Evolutionary conservation across 1,139 yeast genomes (phyloP).

Genomic region (Diutina pseudorugosa): DNA sequence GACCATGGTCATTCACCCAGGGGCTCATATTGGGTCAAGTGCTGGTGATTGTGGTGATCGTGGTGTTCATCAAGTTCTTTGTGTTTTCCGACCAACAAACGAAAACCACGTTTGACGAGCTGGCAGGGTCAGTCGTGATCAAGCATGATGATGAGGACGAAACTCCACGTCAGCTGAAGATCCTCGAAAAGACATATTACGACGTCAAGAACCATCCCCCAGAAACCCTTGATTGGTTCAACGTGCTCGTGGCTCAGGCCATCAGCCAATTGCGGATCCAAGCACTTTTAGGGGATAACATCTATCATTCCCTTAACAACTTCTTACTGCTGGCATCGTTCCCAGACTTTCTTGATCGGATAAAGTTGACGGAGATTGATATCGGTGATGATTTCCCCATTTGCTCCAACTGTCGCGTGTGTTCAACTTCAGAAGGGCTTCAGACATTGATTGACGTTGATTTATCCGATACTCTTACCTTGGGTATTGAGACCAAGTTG

Average conservation of each 20-base stretch:
- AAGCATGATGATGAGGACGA: constrained; percentile 16
- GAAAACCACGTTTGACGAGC: constrained; percentile 11
- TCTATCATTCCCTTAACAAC: constrained; percentile 61
- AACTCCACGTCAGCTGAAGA: constrained; percentile 21
- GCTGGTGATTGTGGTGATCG: constrained; percentile 65
- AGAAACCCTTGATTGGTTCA: constrained; percentile 94
- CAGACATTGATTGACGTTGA: constrained; percentile 95
- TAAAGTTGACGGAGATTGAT: constrained; percentile 75
- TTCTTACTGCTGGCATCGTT: constrained; percentile 37
- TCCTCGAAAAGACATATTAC: constrained; percentile 84
- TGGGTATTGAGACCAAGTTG: constrained; percentile 79
- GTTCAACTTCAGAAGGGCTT: constrained; percentile 43
- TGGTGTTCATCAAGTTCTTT: constrained; percentile 72
- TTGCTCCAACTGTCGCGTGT: constrained; percentile 82
- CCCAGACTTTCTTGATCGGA: constrained; percentile 73
- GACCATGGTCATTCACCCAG: constrained; percentile 55
- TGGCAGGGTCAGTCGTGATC: constrained; percentile 25
- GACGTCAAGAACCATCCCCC: constrained; percentile 79
- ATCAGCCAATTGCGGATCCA: constrained; percentile 79
- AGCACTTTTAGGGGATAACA: constrained; percentile 74
- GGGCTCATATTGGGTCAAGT: constrained; percentile 77
- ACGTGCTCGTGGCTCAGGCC: constrained; percentile 84
- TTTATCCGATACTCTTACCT: constrained; percentile 74
- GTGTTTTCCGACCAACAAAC: constrained; percentile 58
- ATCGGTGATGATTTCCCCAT: constrained; percentile 95